Conservation (phyloP, 495 filamentous ascomycete species). For the Hypoxylon fuscum region DNA sequence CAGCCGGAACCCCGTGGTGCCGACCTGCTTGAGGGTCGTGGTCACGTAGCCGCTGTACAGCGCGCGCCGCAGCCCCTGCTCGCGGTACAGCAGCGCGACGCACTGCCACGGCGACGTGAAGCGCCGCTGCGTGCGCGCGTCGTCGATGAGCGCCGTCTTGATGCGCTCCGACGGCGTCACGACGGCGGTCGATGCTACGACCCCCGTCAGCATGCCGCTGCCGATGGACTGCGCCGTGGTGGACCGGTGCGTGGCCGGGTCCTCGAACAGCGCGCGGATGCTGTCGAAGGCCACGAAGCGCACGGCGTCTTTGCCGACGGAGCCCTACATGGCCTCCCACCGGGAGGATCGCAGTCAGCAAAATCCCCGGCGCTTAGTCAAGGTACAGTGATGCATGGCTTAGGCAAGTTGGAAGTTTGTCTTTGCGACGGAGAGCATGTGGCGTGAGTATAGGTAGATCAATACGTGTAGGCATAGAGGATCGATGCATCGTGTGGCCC, state of each 20-base stretch:
- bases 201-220: slow-evolving; percentile 69
- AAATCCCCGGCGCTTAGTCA: background rate
- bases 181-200: slow-evolving; percentile 65
- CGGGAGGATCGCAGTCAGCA: slow-evolving; percentile 3
- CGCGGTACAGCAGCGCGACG: slow-evolving; percentile 54
- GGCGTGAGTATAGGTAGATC: no score
- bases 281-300: slow-evolving; percentile 72
- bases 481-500: background rate
- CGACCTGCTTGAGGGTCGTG: slow-evolving; percentile 73
- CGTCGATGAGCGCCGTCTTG: slow-evolving; percentile 76
- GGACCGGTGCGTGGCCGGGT: slow-evolving; percentile 64
- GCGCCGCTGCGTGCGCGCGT: slow-evolving; percentile 61
- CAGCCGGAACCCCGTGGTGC: slow-evolving; percentile 70
- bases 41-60: slow-evolving; percentile 69
- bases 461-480: no score
- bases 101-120: slow-evolving; percentile 64
- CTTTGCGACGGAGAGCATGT: no score
- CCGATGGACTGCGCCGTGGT: slow-evolving; percentile 64
- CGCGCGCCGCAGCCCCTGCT: slow-evolving; percentile 59
- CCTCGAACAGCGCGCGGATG: slow-evolving; percentile 67
- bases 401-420: no score
- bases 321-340: slow-evolving; percentile 24
- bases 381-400: no score
- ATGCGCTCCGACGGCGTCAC: slow-evolving; percentile 74
- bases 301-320: slow-evolving; percentile 71